Evolutionary conservation across 768 basidiomycete genomes (phyloP).

Genomic region (Kondoa malvinella): DNA sequence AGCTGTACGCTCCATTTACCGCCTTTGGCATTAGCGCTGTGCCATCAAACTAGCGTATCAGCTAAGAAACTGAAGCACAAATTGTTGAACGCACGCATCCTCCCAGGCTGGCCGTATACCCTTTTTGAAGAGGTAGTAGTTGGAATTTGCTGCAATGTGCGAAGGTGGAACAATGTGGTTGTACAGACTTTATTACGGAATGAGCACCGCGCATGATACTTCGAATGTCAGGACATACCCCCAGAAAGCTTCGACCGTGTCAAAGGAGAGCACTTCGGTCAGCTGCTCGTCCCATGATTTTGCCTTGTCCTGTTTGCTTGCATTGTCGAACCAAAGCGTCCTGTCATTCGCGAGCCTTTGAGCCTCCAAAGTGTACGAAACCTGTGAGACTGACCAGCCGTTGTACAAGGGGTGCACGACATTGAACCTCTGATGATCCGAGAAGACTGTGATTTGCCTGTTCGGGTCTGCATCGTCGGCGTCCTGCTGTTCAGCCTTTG

Average conservation of each 20-base stretch:
- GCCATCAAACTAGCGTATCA: conserved; percentile 72
- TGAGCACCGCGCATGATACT: neutral
- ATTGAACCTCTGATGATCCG: conserved; percentile 78
- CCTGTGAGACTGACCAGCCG: conserved; percentile 12
- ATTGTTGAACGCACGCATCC: conserved; percentile 9
- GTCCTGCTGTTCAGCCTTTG: neutral
- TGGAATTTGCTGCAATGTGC: conserved; percentile 82
- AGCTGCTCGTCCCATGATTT: conserved; percentile 95
- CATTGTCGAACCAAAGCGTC: conserved; percentile 98
- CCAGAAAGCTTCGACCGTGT: conserved; percentile 99
- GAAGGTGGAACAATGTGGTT: conserved; percentile 71
- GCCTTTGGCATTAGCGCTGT: conserved; percentile 74
- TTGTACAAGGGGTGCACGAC: conserved; percentile 53
- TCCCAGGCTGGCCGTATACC: conserved; percentile 31
- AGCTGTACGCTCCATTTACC: conserved; percentile 99
- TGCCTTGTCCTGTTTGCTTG: conserved; percentile 40
- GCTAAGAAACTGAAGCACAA: neutral
- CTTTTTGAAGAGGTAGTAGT: conserved; percentile 97
- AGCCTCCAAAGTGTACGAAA: conserved; percentile 5
- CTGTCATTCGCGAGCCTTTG: conserved; percentile 35
- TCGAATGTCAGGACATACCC: conserved; percentile 42
- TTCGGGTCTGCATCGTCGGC: neutral
- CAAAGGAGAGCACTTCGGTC: conserved; percentile 84
- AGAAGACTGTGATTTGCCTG: conserved; percentile 55
- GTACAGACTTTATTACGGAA: conserved; percentile 14